These are phyloP conservation scores for Stellera chamaejasme DNA, from an alignment of 345 rosid species.

Conservation along the genomic window DNA sequence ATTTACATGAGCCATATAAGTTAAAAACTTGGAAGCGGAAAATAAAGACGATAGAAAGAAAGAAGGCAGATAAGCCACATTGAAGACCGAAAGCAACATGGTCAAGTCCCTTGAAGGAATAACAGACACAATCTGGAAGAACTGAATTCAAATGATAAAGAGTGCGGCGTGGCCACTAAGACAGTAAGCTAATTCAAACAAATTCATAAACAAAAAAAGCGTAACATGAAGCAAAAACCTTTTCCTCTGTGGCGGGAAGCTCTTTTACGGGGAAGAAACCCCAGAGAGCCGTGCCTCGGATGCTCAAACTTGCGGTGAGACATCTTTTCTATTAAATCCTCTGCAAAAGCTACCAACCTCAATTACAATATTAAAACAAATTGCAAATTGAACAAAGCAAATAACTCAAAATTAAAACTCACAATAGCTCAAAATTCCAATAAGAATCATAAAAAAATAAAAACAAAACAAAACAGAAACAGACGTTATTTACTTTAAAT, in stretches of 20 bases:
- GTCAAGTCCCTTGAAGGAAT: too few relatives aligned
- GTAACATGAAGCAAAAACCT: slow-evolving; percentile 28
- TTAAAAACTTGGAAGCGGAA: too few relatives aligned
- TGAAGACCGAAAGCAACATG: too few relatives aligned
- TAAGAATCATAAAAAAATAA: too few relatives aligned
- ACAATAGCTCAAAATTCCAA: too few relatives aligned
- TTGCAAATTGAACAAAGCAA: not conserved
- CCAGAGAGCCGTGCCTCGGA: slow-evolving; percentile 88
- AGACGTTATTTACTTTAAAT: too few relatives aligned
- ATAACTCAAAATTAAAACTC: not conserved
- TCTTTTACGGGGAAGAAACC: slow-evolving; percentile 87
- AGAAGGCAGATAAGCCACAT: too few relatives aligned
- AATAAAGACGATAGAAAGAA: too few relatives aligned
- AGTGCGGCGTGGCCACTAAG: not conserved
- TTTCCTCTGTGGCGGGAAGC: slow-evolving; percentile 76
- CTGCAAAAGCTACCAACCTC: slow-evolving; percentile 20
- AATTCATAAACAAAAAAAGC: not conserved
- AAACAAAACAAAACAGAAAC: too few relatives aligned
- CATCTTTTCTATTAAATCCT: slow-evolving; percentile 29
- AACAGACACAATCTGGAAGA: too few relatives aligned
- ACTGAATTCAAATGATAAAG: too few relatives aligned
- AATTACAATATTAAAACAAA: not conserved
- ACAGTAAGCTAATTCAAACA: not conserved
- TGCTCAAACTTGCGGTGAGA: slow-evolving; percentile 97
- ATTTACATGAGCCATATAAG: too few relatives aligned